These are phyloP conservation scores for Rhizophora apiculata DNA, from an alignment of 345 rosid species.

Conservation along the genomic window DNA sequence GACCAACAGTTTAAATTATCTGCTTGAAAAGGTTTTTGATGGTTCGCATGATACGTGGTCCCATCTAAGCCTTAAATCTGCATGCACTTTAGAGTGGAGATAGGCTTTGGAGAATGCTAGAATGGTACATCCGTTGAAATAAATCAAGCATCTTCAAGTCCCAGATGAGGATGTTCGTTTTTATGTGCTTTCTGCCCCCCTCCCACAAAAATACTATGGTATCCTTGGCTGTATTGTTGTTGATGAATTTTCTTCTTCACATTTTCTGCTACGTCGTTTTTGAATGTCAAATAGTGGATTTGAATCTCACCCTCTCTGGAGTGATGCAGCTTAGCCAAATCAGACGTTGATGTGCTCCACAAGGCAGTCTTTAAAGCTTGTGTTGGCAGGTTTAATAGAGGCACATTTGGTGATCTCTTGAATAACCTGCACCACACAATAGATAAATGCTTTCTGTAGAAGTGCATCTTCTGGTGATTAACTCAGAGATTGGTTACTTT, in stretches of 20 bases:
- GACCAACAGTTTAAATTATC: too few relatives aligned
- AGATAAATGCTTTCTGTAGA: conserved; percentile 33
- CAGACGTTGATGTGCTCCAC: conserved; percentile 46
- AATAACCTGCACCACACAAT: conserved; percentile 10
- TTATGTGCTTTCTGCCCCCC: too few relatives aligned
- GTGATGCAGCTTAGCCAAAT: conserved; percentile 58
- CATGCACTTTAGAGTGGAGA: conserved; percentile 71
- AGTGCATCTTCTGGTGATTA: conserved; percentile 42
- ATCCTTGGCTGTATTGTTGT: too few relatives aligned
- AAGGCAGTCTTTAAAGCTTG: conserved; percentile 23
- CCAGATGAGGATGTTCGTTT: neutral
- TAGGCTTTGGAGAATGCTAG: conserved; percentile 99
- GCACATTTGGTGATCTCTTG: conserved; percentile 8
- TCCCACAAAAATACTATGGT: too few relatives aligned
- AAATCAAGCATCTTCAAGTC: conserved; percentile 37
- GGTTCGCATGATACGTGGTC: too few relatives aligned
- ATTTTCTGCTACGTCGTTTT: too few relatives aligned
- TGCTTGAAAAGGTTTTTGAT: too few relatives aligned
- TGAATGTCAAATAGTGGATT: neutral
- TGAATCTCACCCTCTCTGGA: conserved; percentile 22
- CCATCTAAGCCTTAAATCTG: conserved; percentile 1
- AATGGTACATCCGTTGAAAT: conserved; percentile 96
- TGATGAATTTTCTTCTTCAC: too few relatives aligned
- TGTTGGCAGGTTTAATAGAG: neutral
- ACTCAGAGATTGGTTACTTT: conserved; percentile 30